A percentile compares a stretch with the other conserved stretches of the same genome.
These are phyloP conservation scores for Dispira simplex DNA, from an alignment of 192 early-diverging fungal species.

Conservation along the genomic window DNA sequence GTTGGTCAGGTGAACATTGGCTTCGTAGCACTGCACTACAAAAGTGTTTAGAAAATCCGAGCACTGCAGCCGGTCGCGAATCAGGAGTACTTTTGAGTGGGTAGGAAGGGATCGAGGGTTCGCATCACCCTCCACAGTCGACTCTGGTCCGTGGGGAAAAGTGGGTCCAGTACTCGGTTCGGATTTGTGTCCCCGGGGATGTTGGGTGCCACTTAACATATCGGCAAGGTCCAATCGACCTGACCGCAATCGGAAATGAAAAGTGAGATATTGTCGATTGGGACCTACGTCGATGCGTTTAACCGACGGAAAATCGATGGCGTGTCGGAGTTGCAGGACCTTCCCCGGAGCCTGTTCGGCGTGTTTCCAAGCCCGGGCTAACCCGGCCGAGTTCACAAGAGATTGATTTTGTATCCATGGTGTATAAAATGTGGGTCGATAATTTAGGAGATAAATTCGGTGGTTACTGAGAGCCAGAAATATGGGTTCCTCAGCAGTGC, in stretches of 20 bases:
- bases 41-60: constrained; percentile 30
- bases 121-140: not conserved
- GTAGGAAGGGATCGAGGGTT: not conserved
- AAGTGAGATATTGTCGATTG: constrained; percentile 26
- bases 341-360: constrained; percentile 18
- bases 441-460: constrained; percentile 24
- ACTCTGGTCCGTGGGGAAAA: not conserved
- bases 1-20: constrained; percentile 15
- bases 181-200: not conserved
- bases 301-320: constrained; percentile 18
- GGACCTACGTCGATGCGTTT: constrained; percentile 30
- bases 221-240: not conserved
- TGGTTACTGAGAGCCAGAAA: constrained; percentile 26
- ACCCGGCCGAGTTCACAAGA: not conserved
- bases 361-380: not conserved
- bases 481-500: constrained; percentile 22
- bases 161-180: not conserved
- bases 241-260: constrained; percentile 20
- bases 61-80: constrained; percentile 29
- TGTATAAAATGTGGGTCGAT: constrained; percentile 16
- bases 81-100: constrained; percentile 23
- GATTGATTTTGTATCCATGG: not conserved
- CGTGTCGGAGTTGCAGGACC: constrained; percentile 19
- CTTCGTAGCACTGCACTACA: constrained; percentile 27
- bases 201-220: not conserved